Evolutionary conservation across 176 grass and related monocot species (phyloP), one percentile per base, ranked within the genome.

Genomic region (Phragmites australis): DNA sequence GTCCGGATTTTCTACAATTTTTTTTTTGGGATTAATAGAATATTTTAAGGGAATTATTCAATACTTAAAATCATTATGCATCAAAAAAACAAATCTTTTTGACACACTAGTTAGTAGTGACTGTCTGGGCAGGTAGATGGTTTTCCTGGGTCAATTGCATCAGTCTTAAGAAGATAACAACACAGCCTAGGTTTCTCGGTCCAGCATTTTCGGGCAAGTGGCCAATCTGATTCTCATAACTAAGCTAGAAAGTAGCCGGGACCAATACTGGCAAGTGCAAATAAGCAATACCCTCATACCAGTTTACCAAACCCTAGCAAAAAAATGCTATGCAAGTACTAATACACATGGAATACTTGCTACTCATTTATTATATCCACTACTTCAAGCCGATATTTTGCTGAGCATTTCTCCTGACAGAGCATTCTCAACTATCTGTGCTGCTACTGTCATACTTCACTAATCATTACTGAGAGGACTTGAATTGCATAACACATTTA

Each of bases 61-160:
- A 27, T 29, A 47, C 16, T 34, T 63, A 34, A 45, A 47, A 47
- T 26, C 11, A 46, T 9, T 17, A 70, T 1, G 42, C 42, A 27
- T 27, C 18, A 41, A 62, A 6, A 61, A 12, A 14, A 31, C 15
- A 6, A 44, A 75, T 16, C 8, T 8, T 57, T 43, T 23, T 8
- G 25, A 8, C 52, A 9, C 4, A 31, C 9, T 75, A 75, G 37
- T 41, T 58, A 41, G 12, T 58, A 58, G 34, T 9, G 25, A 40
- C 52, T 22, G 6, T 40, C 12, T 27, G 39, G 51, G 50, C n/a
- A 74, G 56, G 50, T 17, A n/a, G 10, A 53, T 39, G 9, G 31
- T 43, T 80, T 80, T 30, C 39, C 25, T n/a, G 25, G 65, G 37
- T 69, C 63, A 56, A 68, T 32, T 30, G 17, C 18, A 55, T 75